These are phyloP conservation scores for Haplosporangium gracile DNA, from an alignment of 192 early-diverging fungal species.

Conservation along the genomic window DNA sequence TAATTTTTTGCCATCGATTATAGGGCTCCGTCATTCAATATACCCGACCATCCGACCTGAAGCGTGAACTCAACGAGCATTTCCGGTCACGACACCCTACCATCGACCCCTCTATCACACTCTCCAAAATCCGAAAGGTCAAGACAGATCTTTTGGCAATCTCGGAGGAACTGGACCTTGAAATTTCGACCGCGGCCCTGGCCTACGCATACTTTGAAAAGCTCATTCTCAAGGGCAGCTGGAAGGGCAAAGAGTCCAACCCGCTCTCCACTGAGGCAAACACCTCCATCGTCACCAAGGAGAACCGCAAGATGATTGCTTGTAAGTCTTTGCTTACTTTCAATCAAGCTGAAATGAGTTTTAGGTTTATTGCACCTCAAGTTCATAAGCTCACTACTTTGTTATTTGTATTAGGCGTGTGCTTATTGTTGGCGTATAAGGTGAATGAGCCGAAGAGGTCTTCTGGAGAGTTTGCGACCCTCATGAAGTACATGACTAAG, in stretches of 20 bases:
- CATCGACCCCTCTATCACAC: conserved; percentile 83
- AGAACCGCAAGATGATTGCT: conserved; percentile 41
- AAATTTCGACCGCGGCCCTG: conserved; percentile 89
- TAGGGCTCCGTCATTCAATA: conserved; percentile 89
- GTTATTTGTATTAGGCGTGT: conserved; percentile 69
- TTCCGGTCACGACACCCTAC: conserved; percentile 86
- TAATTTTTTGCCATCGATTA: neutral
- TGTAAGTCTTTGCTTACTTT: conserved; percentile 12
- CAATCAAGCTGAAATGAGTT: neutral
- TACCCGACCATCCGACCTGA: conserved; percentile 84
- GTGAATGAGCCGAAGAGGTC: conserved; percentile 88
- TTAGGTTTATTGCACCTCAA: neutral
- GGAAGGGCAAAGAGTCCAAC: conserved; percentile 26
- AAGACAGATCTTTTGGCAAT: conserved; percentile 82
- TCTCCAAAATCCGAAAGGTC: conserved; percentile 89
- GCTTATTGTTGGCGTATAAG: conserved; percentile 87
- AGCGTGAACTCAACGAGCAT: conserved; percentile 89
- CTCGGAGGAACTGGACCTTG: conserved; percentile 79
- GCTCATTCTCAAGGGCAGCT: conserved; percentile 82
- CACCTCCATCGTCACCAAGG: conserved; percentile 32
- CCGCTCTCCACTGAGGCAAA: conserved; percentile 22
- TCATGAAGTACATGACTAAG: conserved; percentile 74
- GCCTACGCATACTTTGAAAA: conserved; percentile 98
- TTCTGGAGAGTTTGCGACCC: conserved; percentile 67
- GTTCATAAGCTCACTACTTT: neutral